phyloP scores from a whole-genome alignment of 73 alveolate genomes.

The Halteria grandinella region DNA sequence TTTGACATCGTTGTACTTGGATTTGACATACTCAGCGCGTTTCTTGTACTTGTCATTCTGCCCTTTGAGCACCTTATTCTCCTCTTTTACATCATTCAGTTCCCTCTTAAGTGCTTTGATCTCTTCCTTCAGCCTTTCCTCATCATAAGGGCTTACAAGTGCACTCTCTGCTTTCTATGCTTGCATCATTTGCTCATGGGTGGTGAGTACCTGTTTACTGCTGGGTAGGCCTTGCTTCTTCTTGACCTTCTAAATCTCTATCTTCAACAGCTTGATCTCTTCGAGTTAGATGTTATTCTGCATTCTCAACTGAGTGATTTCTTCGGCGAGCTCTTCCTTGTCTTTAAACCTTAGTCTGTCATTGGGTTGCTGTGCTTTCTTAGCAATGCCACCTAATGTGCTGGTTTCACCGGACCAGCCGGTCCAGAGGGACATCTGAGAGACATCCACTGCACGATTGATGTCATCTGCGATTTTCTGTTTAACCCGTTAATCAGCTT shows the following conservation, averaged over 20 bases:
- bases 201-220: too few relatives aligned
- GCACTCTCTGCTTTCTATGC: too few relatives aligned
- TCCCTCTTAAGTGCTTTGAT: conserved; percentile 14
- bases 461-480: conserved; percentile 6
- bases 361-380: neutral
- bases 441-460: neutral
- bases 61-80: conserved; percentile 21
- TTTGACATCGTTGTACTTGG: conserved; percentile 12
- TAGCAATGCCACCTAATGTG: neutral
- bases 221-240: neutral
- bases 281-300: conserved; percentile 18
- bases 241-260: conserved; percentile 24
- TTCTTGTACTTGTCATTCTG: conserved; percentile 16
- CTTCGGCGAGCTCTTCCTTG: conserved; percentile 1
- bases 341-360: conserved; percentile 33
- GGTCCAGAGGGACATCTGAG: conserved; percentile 10
- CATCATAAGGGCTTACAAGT: conserved; percentile 25
- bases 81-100: conserved; percentile 6
- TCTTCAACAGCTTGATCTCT: conserved; percentile 9
- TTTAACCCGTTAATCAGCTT: neutral
- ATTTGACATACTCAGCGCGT: conserved; percentile 39
- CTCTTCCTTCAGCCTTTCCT: conserved; percentile 33
- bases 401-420: conserved; percentile 15
- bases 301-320: neutral
- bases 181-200: too few relatives aligned